Conservation (phyloP, 805 yeast species). For the Metschnikowia arizonensis region DNA sequence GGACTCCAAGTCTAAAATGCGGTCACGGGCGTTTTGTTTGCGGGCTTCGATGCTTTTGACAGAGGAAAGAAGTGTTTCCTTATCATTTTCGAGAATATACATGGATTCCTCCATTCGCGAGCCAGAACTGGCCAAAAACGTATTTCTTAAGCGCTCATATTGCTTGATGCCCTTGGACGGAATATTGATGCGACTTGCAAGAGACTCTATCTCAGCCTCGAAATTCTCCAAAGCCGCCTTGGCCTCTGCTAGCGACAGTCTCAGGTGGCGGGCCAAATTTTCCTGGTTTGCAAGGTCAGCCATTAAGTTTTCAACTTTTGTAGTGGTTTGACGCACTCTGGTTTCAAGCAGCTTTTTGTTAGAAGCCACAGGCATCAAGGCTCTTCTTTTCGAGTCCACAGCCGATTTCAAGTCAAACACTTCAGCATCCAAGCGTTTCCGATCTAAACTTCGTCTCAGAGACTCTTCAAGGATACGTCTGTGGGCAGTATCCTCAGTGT, state of each 20-base stretch:
- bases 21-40: constrained; percentile 34
- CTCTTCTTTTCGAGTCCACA: constrained; percentile 44
- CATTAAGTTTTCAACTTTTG: constrained; percentile 46
- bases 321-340: constrained; percentile 44
- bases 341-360: constrained; percentile 46
- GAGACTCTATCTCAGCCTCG: constrained; percentile 21
- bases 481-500: constrained; percentile 26
- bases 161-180: constrained; percentile 50
- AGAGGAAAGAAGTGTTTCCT: constrained; percentile 36
- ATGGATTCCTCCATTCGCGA: constrained; percentile 53
- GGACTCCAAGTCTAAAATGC: constrained; percentile 38
- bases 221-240: constrained; percentile 30
- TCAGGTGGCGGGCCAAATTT: constrained; percentile 26
- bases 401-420: constrained; percentile 34
- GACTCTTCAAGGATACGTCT: constrained; percentile 35
- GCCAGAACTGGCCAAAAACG: constrained; percentile 53
- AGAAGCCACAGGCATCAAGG: constrained; percentile 59
- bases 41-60: constrained; percentile 26
- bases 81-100: constrained; percentile 39
- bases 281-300: constrained; percentile 53
- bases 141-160: constrained; percentile 55
- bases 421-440: constrained; percentile 37
- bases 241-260: neutral
- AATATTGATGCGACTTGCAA: constrained; percentile 26
- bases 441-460: constrained; percentile 43